Evolutionary conservation across 2,329 filamentous ascomycete genomes (phyloP).

Genomic region (Penicillium paneum): DNA sequence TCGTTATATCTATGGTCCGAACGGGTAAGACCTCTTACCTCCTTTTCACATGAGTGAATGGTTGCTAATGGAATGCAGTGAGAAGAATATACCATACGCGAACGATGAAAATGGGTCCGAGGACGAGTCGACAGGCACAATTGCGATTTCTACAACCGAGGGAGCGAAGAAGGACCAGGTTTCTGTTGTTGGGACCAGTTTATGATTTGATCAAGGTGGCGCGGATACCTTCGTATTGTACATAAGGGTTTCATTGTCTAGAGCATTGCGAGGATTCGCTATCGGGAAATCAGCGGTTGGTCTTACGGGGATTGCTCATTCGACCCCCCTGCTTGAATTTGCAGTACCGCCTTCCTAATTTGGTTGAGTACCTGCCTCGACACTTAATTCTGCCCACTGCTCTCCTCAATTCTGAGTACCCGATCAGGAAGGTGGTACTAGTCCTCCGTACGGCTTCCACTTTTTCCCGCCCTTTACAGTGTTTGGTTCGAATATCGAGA

Average conservation of each 20-base stretch:
- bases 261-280: background rate
- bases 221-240: background rate
- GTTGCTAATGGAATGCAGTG: background rate
- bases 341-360: too few relatives aligned
- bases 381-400: too few relatives aligned
- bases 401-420: too few relatives aligned
- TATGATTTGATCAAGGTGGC: background rate
- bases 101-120: background rate
- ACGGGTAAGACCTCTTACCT: background rate
- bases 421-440: too few relatives aligned
- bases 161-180: background rate
- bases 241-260: background rate
- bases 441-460: too few relatives aligned
- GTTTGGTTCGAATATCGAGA: too few relatives aligned
- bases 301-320: too few relatives aligned
- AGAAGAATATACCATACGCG: background rate
- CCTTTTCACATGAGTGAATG: background rate
- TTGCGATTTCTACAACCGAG: background rate
- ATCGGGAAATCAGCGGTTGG: too few relatives aligned
- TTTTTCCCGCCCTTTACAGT: too few relatives aligned
- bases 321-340: background rate
- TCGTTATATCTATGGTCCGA: background rate
- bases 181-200: background rate
- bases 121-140: background rate
- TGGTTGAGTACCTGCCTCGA: too few relatives aligned